Conservation (phyloP, 2,329 filamentous ascomycete species). For the Stemphylium lycopersici region DNA sequence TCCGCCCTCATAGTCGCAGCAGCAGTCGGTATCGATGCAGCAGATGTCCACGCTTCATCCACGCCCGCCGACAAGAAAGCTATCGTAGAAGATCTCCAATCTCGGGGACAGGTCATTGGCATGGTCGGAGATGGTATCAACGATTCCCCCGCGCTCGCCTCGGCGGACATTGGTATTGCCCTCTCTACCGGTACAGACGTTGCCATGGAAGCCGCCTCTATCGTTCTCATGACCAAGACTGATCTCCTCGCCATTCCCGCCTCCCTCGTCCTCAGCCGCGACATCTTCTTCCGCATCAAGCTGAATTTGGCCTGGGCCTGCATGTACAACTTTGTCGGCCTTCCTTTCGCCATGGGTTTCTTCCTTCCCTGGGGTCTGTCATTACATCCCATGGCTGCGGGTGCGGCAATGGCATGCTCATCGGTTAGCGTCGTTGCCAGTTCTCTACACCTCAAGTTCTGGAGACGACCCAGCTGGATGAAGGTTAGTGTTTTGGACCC, state of each 20-base stretch:
- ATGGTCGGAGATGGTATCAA: constrained; percentile 99
- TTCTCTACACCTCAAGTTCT: constrained; percentile 83
- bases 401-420: constrained; percentile 89
- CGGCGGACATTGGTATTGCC: constrained; percentile 90
- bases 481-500: constrained; percentile 68
- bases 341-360: constrained; percentile 96
- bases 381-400: constrained; percentile 92
- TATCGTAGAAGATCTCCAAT: constrained; percentile 80
- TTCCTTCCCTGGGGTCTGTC: constrained; percentile 89
- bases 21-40: constrained; percentile 77
- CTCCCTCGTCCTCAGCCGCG: constrained; percentile 77
- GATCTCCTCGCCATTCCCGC: constrained; percentile 93
- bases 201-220: constrained; percentile 94
- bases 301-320: constrained; percentile 92
- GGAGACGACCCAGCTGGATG: constrained; percentile 88
- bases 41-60: constrained; percentile 83
- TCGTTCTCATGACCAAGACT: constrained; percentile 92
- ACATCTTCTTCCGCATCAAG: constrained; percentile 92
- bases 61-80: constrained; percentile 89
- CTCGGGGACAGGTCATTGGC: constrained; percentile 75
- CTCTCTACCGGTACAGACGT: constrained; percentile 94
- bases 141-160: constrained; percentile 92
- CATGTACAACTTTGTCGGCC: constrained; percentile 86
- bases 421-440: constrained; percentile 89
- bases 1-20: constrained; percentile 84